Base-by-base conservation (phyloP, 2,329 filamentous ascomycete genomes). In the Diplodia seriata region DNA sequence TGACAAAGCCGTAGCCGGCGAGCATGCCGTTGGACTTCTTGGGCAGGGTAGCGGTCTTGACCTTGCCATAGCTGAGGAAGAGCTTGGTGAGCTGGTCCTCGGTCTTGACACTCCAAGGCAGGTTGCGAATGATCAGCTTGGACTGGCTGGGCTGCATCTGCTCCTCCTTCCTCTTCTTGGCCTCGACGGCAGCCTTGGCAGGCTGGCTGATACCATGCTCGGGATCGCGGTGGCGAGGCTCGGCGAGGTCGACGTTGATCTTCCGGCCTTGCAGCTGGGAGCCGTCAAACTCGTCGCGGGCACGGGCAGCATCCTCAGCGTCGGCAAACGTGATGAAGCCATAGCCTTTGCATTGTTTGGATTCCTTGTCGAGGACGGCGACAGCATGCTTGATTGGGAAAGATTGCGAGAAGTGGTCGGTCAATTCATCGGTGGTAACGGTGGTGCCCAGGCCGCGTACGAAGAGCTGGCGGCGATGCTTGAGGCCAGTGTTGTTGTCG, bases 301-400 rank as follows among this genome's bases (percentile, higher is more conserved):
- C 96, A 71, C 90, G 87, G 71, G 89, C 83, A 14, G 94, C 94
- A 82, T 99, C 95, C 72, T 97, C 94, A 36, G 91, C 87, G 76
- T 99, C 95, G 73, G 94, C 92, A 75, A 99, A 95, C 2, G 95
- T 98, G 68, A 99, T 94, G 80, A 99, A 99, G 65, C 95, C 95
- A 79, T 93, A 99, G 20, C 95, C 94, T 76, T 92, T 91, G 15
- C 93, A 97, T 73, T 89, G 84, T 76, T 97, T 97, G 1, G 94
- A 97, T 71, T 89, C 85, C 18, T 91, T 89, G 77, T 99, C 94
- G 68, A 90, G 82, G 49, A 99, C 93, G 4, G 97, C 93, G n/a
- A 91, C 92, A 64, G 95, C 94, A 80, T 98, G 94, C 80, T 97
- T 98, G 77, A 99, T 88, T 8, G 96, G 94, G 74, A 92, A 98